Evolutionary conservation across 306 rosid species (phyloP).

Genomic region (Vachellia collinsii): DNA sequence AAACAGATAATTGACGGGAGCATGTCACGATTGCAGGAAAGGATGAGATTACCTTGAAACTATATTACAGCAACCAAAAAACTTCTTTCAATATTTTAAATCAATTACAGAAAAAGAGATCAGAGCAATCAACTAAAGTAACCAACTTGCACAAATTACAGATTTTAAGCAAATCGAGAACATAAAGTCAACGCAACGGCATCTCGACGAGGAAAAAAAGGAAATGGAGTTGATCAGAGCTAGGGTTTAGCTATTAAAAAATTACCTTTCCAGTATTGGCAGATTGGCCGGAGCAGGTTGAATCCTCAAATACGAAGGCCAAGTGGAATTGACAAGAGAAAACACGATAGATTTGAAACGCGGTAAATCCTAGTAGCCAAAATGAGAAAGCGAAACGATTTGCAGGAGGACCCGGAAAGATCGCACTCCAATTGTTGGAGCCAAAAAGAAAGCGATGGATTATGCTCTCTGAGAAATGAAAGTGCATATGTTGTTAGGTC

Average conservation of each 20-base stretch:
- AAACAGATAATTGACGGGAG: constrained; percentile 31
- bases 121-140: constrained; percentile 4
- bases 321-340: background rate
- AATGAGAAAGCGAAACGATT: constrained; percentile 1
- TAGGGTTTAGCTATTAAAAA: constrained; percentile 40
- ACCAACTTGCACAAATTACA: background rate
- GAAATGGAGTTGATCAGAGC: constrained; percentile 28
- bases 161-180: background rate
- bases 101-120: background rate
- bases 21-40: background rate
- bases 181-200: constrained; percentile 38
- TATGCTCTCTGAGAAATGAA: constrained; percentile 11
- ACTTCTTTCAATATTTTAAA: background rate
- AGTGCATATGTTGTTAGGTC: background rate
- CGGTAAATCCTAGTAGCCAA: background rate
- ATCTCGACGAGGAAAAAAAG: constrained; percentile 6
- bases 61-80: background rate
- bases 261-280: constrained; percentile 55
- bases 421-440: background rate
- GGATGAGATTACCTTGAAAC: background rate
- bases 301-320: constrained; percentile 21
- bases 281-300: constrained; percentile 45
- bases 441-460: constrained; percentile 2
- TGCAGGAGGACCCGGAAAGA: background rate
- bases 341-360: background rate